A percentile compares a stretch with the other conserved stretches of the same genome.
Conservation (phyloP, 2,329 filamentous ascomycete genomes). For the Epichloe typhina region DNA sequence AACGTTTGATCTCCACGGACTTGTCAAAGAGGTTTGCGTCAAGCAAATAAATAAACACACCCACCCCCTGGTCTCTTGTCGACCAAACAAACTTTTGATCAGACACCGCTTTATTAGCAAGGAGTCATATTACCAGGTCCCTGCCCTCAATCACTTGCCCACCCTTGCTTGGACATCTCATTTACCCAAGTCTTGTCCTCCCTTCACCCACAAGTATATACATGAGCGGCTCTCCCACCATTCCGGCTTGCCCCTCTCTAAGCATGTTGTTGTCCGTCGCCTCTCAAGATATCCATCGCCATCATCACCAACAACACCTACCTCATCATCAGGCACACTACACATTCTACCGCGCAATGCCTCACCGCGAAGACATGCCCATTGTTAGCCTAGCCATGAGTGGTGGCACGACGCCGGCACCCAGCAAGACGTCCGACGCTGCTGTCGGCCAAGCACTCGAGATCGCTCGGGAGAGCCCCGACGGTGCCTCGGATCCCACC, state of each 20-base stretch:
- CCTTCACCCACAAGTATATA: constrained; percentile 6
- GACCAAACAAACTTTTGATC: background rate
- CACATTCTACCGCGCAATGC: constrained; percentile 6
- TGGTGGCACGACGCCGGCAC: constrained; percentile 1
- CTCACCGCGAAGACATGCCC: constrained; percentile 12
- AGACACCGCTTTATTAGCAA: background rate
- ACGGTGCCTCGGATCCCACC: constrained; percentile 47
- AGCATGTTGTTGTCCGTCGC: constrained; percentile 14
- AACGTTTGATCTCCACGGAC: too few relatives aligned
- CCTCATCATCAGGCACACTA: background rate
- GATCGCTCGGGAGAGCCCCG: constrained; percentile 59
- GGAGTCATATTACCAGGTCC: background rate
- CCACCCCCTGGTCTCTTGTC: too few relatives aligned
- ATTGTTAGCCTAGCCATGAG: constrained; percentile 5
- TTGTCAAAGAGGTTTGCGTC: too few relatives aligned
- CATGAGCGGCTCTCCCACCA: constrained; percentile 7
- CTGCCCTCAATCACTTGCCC: background rate
- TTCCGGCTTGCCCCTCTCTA: background rate
- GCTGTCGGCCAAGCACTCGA: constrained; percentile 57
- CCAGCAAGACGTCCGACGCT: constrained; percentile 17
- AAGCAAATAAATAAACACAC: too few relatives aligned
- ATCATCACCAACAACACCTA: constrained; percentile 3
- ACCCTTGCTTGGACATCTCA: background rate
- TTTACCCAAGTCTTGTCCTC: background rate
- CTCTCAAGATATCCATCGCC: constrained; percentile 7